These are phyloP conservation scores for Annulohypoxylon truncatum DNA, from an alignment of 2,329 filamentous ascomycete species.

Conservation along the genomic window DNA sequence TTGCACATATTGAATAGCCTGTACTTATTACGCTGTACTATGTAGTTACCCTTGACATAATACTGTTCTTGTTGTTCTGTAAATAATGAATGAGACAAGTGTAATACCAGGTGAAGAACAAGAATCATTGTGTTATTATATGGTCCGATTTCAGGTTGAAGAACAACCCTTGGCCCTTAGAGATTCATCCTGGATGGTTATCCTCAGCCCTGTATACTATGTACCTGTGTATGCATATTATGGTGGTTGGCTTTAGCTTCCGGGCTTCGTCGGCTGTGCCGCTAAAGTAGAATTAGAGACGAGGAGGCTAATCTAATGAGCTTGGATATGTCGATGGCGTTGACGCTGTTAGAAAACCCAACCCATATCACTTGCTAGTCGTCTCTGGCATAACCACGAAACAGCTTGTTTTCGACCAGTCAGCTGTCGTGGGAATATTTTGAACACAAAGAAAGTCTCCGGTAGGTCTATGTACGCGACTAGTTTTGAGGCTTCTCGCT, in stretches of 20 bases:
- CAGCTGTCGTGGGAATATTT: slow-evolving; percentile 1
- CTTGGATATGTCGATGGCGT: not conserved
- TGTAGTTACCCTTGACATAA: too few relatives aligned
- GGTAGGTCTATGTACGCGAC: slow-evolving; percentile 5
- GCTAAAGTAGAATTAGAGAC: slow-evolving; percentile 14
- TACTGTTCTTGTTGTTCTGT: too few relatives aligned
- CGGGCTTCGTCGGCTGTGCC: slow-evolving; percentile 13
- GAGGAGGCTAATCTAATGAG: slow-evolving; percentile 16
- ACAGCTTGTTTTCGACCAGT: not conserved
- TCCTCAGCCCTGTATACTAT: too few relatives aligned
- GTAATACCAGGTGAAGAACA: too few relatives aligned
- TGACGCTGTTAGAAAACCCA: slow-evolving; percentile 8
- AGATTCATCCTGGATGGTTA: too few relatives aligned
- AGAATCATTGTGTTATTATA: too few relatives aligned
- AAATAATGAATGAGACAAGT: too few relatives aligned
- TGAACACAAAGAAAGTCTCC: slow-evolving; percentile 6
- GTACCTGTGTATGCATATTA: slow-evolving; percentile 1
- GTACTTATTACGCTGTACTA: too few relatives aligned
- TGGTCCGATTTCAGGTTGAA: too few relatives aligned
- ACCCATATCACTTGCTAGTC: slow-evolving; percentile 9
- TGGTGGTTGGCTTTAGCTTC: slow-evolving; percentile 8
- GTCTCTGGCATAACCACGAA: not conserved
- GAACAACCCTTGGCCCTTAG: too few relatives aligned
- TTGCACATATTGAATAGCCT: slow-evolving; percentile 6
- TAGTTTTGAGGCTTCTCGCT: not conserved